Base-by-base conservation (phyloP, 768 basidiomycete species). In the Podaxis sp. region DNA sequence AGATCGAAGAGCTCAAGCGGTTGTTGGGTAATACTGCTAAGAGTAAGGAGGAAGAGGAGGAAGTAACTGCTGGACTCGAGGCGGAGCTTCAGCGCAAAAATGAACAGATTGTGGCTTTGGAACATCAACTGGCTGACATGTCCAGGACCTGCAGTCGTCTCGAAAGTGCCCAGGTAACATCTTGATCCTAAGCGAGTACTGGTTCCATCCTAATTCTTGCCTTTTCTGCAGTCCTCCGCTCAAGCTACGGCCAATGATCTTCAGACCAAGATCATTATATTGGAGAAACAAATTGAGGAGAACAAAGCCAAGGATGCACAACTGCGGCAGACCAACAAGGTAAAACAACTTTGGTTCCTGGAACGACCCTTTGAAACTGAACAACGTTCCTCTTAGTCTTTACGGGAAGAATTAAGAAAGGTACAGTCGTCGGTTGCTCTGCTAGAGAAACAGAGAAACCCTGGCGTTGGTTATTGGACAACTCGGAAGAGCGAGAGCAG, bases 371-470 rank as follows among this genome's bases (percentile, higher is more conserved):
- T 53, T 22, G 44, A 61, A 51, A 42, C 46, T 59, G 46, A 48
- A 62, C 51, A 17, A 48, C 67, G 3, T 60, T 15, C 52, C 42
- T 58, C 42, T 49, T 70, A 96, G 93, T 93, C 87, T 0, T 79
- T 99, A 17, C 89, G 96, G 8, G 97, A 99, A 57, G 96, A 99
- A 71, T 76, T 99, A 52, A 89, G 95, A 46, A 99, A 99, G 73
- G 89, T 99, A 1, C 97, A 99, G 74, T 92, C 90, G 1, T 96
- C 95, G 19, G 92, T 92, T 46, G 89, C 94, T 1, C 73, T 98
- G 30, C 80, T 98, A 28, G 96, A 99, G 70, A 84, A 88, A 52
- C 93, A 96, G 68, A 86, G 96, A 28, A 93, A 93, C 72, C 95
- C 96, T 0, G 96, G 96, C 22, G 90, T 95, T 7, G 95, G 96